Base-by-base conservation (phyloP, 495 filamentous ascomycete genomes). In the Aspergillus cavernicola region DNA sequence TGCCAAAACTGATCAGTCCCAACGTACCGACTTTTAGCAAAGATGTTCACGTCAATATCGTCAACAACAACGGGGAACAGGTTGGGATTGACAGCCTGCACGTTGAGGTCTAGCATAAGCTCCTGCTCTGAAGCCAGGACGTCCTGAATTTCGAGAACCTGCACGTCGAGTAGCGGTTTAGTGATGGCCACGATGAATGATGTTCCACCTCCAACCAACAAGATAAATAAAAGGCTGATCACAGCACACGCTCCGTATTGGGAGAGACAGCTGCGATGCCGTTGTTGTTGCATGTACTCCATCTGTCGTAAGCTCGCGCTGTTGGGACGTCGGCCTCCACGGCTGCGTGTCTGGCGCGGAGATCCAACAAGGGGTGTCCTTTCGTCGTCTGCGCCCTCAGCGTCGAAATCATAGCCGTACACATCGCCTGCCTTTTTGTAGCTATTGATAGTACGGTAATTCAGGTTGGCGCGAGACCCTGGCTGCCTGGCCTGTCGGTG, bases 81-180 rank as follows among this genome's bases (percentile, higher is more conserved):
- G 57, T 98, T 98, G 0, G 92, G 93, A 63, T 98, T 98, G 53
- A 88, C 75, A 1, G 92, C 93, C 53, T 78, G 78, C 32, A 98
- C 87, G n/a, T 87, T 82, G 8, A 97, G 73, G 61, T 98, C 92
- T 55, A 98, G 76, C 85, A 98, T 97, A 16, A 98, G 78, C 62
- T 97, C 95, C 67, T 96, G 88, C 64, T 96, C 87, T 55, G 89
- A 95, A 6, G 91, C 91, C 26, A 97, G 79, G 15, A 98, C 90
- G 59, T 96, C 92, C 57, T 85, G 82, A 55, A 98, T 87, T 33
- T 85, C 84, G 35, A 84, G 66, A 24, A 97, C 76, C 38, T 83
- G 73, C 48, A 97, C 85, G 38, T 88, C 83, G 35, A 84, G 70
- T 10, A 98, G 77, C 7, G 91, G 86, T 56, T 95, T 90, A n/a